Conservation (phyloP, 2,329 filamentous ascomycete genomes). For the Aureobasidium sp. region DNA sequence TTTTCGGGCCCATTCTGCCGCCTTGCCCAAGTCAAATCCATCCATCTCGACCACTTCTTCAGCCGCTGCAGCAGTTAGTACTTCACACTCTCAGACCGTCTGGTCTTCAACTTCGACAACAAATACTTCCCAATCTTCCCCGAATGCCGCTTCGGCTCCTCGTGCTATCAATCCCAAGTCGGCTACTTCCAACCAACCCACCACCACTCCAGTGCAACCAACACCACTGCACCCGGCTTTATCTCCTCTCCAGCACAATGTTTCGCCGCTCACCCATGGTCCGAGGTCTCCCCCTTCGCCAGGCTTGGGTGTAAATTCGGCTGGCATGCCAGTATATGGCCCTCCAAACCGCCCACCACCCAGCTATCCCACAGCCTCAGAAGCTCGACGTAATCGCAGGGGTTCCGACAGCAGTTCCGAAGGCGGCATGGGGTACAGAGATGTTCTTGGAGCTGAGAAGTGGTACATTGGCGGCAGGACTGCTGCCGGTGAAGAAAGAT, state of each 20-base stretch:
- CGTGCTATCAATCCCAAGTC: conserved; percentile 44
- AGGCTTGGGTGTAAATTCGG: background rate
- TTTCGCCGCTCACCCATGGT: conserved; percentile 30
- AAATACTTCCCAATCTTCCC: conserved; percentile 21
- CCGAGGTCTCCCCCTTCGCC: conserved; percentile 29
- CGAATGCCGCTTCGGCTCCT: conserved; percentile 32
- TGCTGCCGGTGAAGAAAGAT: conserved; percentile 68
- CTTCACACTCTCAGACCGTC: conserved; percentile 15
- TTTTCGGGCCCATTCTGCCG: conserved; percentile 55
- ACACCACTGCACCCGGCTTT: conserved; percentile 37
- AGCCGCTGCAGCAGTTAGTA: conserved; percentile 27
- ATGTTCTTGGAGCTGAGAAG: conserved; percentile 64
- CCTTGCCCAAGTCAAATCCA: conserved; percentile 49
- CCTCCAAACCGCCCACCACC: conserved; percentile 29
- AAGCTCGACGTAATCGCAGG: conserved; percentile 39
- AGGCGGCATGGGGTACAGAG: conserved; percentile 62
- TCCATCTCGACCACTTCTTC: conserved; percentile 35
- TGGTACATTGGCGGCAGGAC: conserved; percentile 77
- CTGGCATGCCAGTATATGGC: conserved; percentile 26
- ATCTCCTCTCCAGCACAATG: conserved; percentile 29
- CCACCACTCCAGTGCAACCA: conserved; percentile 20
- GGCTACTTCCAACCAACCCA: conserved; percentile 17
- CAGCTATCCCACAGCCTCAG: conserved; percentile 27
- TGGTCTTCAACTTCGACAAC: conserved; percentile 23
- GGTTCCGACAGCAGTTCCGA: conserved; percentile 71